Evolutionary conservation across 177 flowering plant species (phyloP).

Genomic region (Vitis hybrid): DNA sequence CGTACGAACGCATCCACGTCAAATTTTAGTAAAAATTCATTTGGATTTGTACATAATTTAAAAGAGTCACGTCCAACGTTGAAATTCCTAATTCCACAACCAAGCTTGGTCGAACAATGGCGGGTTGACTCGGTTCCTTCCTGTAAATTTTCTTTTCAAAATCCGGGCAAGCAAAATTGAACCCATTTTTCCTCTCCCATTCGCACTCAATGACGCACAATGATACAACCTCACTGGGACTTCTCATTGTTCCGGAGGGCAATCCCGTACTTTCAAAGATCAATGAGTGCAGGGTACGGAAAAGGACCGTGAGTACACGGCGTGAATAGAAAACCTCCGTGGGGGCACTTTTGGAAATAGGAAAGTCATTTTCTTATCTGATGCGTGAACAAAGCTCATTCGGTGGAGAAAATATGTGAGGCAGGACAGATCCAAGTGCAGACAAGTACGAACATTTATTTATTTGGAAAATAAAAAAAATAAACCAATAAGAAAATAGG

Average conservation of each 20-base stretch:
- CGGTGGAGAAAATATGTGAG: conserved; percentile 36
- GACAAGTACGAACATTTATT: conserved; percentile 36
- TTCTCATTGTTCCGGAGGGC: conserved; percentile 13
- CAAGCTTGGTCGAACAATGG: too few species aligned
- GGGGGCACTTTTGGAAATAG: background rate
- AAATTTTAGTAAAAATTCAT: too few species aligned
- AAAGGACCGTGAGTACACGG: conserved; percentile 2
- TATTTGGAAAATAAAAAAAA: too few species aligned
- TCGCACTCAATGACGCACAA: background rate
- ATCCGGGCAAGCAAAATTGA: too few species aligned
- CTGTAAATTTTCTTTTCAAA: too few species aligned
- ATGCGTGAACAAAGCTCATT: conserved; percentile 3
- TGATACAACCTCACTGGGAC: background rate
- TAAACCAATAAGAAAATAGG: background rate
- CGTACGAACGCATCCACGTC: too few species aligned
- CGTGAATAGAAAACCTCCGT: background rate
- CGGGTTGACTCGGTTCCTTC: too few species aligned
- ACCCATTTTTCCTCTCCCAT: too few species aligned
- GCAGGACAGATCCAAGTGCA: conserved; percentile 50
- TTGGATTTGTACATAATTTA: too few species aligned
- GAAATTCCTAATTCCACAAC: too few species aligned
- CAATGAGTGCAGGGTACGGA: conserved; percentile 5
- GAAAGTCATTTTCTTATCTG: conserved; percentile 2
- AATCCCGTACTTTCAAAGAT: conserved; percentile 1
- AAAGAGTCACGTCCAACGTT: too few species aligned